Percentiles rank a stretch among this genome's conserved stretches.
Evolutionary conservation across 1,139 yeast species (phyloP).

Genomic region (Pneumocystis wakefieldiae): DNA sequence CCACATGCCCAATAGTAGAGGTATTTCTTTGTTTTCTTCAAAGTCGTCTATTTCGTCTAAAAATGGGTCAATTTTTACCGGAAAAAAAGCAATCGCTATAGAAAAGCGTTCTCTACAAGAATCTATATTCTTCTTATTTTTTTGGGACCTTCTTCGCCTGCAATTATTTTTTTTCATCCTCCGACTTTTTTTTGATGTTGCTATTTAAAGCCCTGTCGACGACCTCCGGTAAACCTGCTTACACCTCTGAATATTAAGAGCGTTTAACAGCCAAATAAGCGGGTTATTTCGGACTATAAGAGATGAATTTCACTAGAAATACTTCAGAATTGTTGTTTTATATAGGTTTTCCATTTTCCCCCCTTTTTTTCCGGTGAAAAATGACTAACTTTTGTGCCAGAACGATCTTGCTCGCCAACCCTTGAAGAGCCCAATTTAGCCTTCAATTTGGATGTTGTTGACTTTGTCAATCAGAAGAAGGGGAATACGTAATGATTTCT

Average conservation of each 20-base stretch:
- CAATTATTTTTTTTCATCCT: too few relatives aligned
- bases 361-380: background rate
- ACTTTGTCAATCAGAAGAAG: conserved; percentile 79
- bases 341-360: background rate
- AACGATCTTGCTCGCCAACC: conserved; percentile 80
- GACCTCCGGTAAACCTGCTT: too few relatives aligned
- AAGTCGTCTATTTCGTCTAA: background rate
- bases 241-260: too few relatives aligned
- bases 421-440: conserved; percentile 78
- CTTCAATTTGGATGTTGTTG: conserved; percentile 82
- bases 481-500: conserved; percentile 34
- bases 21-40: background rate
- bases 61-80: background rate
- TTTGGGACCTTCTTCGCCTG: too few relatives aligned
- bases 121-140: too few relatives aligned
- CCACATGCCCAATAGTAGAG: background rate
- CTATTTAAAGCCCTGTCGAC: too few relatives aligned
- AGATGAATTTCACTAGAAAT: background rate
- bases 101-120: background rate
- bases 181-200: too few relatives aligned
- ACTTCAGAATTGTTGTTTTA: background rate
- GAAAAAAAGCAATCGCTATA: background rate
- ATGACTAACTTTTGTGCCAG: conserved; percentile 22
- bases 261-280: too few relatives aligned
- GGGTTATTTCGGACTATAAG: too few relatives aligned